A percentile compares a stretch with the other conserved stretches of the same genome.
Evolutionary conservation across 345 rosid genomes (phyloP).

Genomic region (Erodium maritimum): DNA sequence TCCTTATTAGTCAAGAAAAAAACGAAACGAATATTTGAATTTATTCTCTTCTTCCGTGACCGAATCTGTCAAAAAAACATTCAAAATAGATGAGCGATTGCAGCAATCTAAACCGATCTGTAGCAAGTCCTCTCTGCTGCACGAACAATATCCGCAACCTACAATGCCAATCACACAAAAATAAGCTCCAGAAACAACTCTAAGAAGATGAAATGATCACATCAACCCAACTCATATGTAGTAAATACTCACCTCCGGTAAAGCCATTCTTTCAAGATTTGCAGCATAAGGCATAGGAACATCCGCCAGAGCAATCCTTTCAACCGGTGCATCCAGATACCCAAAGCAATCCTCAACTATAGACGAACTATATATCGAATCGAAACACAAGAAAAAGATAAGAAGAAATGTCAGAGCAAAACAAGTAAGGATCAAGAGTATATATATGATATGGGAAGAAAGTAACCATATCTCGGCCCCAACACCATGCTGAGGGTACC

Average conservation of each 20-base stretch:
- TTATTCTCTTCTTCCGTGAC: too few relatives aligned
- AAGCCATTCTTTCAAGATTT: slow-evolving; percentile 82
- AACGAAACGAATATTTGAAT: too few relatives aligned
- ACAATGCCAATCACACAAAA: neutral
- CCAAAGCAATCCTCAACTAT: slow-evolving; percentile 78
- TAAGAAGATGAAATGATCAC: too few relatives aligned
- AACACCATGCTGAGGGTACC: slow-evolving; percentile 87
- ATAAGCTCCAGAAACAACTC: neutral
- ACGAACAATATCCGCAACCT: slow-evolving; percentile 55
- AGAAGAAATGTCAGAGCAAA: neutral
- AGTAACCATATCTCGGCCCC: slow-evolving; percentile 83
- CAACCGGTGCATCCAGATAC: slow-evolving; percentile 80
- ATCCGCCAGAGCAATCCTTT: slow-evolving; percentile 85
- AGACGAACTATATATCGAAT: slow-evolving; percentile 31
- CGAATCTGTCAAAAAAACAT: too few relatives aligned
- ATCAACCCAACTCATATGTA: too few relatives aligned
- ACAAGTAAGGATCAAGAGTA: neutral
- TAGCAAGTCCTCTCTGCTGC: slow-evolving; percentile 59
- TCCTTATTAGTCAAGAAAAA: too few relatives aligned
- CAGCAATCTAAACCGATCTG: slow-evolving; percentile 31
- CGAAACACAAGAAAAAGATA: neutral
- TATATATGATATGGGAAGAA: slow-evolving; percentile 3
- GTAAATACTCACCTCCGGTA: slow-evolving; percentile 53
- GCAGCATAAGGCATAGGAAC: slow-evolving; percentile 91
- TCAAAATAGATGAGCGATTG: neutral